These are phyloP conservation scores for Cutaneotrichosporon daszewskae DNA, from an alignment of 1,284 basidiomycete species.

Conservation along the genomic window DNA sequence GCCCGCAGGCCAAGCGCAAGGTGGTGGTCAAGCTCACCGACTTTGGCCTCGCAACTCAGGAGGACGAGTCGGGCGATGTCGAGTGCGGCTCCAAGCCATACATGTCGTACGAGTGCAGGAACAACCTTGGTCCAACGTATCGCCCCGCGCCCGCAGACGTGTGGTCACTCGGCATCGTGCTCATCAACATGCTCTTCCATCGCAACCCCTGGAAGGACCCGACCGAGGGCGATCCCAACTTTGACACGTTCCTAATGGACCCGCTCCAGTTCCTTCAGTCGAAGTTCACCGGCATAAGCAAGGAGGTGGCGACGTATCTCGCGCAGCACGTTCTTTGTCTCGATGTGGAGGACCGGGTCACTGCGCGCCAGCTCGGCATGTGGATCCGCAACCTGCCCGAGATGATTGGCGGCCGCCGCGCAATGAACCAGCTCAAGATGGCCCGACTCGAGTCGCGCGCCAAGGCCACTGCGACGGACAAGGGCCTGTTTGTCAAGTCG, in stretches of 20 bases:
- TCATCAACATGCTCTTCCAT: slow-evolving; percentile 99
- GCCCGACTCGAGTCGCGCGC: slow-evolving; percentile 28
- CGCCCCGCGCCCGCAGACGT: slow-evolving; percentile 91
- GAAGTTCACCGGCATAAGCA: slow-evolving; percentile 88
- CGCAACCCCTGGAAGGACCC: slow-evolving; percentile 98
- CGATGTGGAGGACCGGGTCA: slow-evolving; percentile 55
- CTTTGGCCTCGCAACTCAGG: slow-evolving; percentile 90
- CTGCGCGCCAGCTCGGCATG: slow-evolving; percentile 74
- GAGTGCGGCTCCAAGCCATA: slow-evolving; percentile 98
- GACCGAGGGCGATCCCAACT: slow-evolving; percentile 66
- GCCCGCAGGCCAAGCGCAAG: slow-evolving; percentile 53
- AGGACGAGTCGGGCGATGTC: slow-evolving; percentile 85
- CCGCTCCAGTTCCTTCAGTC: slow-evolving; percentile 80
- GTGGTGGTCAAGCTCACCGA: slow-evolving; percentile 86
- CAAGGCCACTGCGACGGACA: slow-evolving; percentile 19
- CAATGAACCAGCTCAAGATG: slow-evolving; percentile 36
- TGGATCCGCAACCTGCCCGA: slow-evolving; percentile 79
- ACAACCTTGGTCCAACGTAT: slow-evolving; percentile 91
- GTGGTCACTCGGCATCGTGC: slow-evolving; percentile 96
- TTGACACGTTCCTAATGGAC: slow-evolving; percentile 71
- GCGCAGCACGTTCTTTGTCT: slow-evolving; percentile 81
- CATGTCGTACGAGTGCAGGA: slow-evolving; percentile 98
- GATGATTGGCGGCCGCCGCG: slow-evolving; percentile 55
- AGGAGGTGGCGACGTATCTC: slow-evolving; percentile 76
- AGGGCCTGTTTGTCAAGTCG: slow-evolving; percentile 40